phyloP scores from a whole-genome alignment of 2,329 filamentous ascomycete species.

The Scytalidium lignicola region DNA sequence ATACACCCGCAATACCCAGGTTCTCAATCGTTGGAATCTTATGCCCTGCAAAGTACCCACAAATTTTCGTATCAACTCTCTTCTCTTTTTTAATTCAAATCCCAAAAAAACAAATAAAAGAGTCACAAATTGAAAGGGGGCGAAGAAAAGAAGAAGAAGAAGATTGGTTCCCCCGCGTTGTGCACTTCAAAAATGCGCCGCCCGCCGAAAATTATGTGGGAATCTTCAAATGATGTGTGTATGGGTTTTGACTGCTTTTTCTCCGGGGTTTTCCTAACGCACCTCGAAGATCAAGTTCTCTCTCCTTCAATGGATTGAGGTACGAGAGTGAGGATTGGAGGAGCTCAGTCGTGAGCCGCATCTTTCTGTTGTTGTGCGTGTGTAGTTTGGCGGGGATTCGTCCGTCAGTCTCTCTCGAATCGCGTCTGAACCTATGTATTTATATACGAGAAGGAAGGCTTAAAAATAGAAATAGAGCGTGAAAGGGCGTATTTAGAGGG shows the following conservation, averaged over 20 bases:
- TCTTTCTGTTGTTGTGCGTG: constrained; percentile 35
- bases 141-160: no score
- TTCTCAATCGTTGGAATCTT: constrained; percentile 98
- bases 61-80: constrained; percentile 27
- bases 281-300: constrained; percentile 99
- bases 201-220: no score
- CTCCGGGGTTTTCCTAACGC: constrained; percentile 45
- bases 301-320: constrained; percentile 97
- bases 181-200: no score
- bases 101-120: no score
- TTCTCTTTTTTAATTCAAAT: no score
- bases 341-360: constrained; percentile 94
- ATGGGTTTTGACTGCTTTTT: no score
- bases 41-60: constrained; percentile 71
- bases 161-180: no score
- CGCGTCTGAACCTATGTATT: no score
- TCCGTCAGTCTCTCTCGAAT: neutral
- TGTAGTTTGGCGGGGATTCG: no score
- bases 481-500: neutral
- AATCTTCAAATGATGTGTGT: no score
- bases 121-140: no score
- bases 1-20: constrained; percentile 84
- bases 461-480: neutral
- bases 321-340: constrained; percentile 94
- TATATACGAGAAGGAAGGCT: neutral